A percentile compares a stretch with the other conserved stretches of the same genome.
These are phyloP conservation scores for Exophiala dermatitidis DNA, from an alignment of 2,329 filamentous ascomycete genomes.

Conservation along the genomic window DNA sequence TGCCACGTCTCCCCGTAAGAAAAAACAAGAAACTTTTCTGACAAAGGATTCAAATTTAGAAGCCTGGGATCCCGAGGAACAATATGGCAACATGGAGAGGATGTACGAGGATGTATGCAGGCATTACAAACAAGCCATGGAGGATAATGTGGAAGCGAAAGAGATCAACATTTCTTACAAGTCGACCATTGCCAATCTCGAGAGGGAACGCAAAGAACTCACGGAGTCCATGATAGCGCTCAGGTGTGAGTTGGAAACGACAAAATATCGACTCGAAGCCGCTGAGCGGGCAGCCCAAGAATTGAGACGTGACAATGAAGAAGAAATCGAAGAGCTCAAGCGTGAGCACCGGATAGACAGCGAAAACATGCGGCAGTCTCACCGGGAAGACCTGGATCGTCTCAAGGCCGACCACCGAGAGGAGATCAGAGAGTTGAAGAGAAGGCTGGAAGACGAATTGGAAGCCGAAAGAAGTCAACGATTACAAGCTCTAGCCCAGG, in stretches of 20 bases:
- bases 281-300: constrained; percentile 47
- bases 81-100: constrained; percentile 67
- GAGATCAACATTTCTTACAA: constrained; percentile 70
- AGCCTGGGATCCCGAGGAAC: constrained; percentile 74
- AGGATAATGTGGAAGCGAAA: constrained; percentile 62
- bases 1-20: constrained; percentile 31
- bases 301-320: constrained; percentile 46
- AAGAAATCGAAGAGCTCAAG: constrained; percentile 46
- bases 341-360: constrained; percentile 45
- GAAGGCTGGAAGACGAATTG: constrained; percentile 57
- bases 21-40: constrained; percentile 50
- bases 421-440: constrained; percentile 58
- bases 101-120: constrained; percentile 66
- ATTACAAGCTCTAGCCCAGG: constrained; percentile 58
- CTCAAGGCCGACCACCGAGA: constrained; percentile 58
- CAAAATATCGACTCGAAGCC: constrained; percentile 46
- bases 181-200: constrained; percentile 56
- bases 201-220: constrained; percentile 46
- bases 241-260: constrained; percentile 60
- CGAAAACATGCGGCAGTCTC: constrained; percentile 38
- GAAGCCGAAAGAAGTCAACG: constrained; percentile 57
- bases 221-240: constrained; percentile 49
- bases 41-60: constrained; percentile 66
- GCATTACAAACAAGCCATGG: constrained; percentile 62
- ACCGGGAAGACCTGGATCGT: constrained; percentile 50